Evolutionary conservation across 805 yeast genomes (phyloP), one percentile per base, ranked within the genome.

Genomic region (Hanseniaspora pseudoguilliermondii): DNA sequence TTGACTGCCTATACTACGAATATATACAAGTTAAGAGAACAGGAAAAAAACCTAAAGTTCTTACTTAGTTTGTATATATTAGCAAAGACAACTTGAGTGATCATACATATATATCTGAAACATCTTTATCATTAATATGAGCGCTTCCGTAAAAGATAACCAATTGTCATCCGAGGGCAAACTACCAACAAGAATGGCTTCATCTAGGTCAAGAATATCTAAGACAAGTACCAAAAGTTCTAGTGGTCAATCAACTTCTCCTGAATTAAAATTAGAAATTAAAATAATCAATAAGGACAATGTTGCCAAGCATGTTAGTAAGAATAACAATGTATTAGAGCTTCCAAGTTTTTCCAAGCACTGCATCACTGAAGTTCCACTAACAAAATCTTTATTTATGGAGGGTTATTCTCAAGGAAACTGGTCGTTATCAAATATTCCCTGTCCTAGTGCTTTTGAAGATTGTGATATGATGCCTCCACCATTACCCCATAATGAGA

Each of bases 401-500:
- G 84, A 80, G 59, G 74, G 74, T 1, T 81, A 81, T 62, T 75
- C 74, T 47, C 68, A 74, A 69, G 83, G 82, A 2, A 76, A 74
- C 60, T 74, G 79, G 78, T 79, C 80, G 57, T 63, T 81, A 8
- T 77, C 83, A 0, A 69, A 69, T 20, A 75, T 82, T 2, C 73
- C 75, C 2, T 70, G 80, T 52, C 91, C 91, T 0, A 67, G 75
- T 0, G 77, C 82, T 59, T 72, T 80, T 57, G 63, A 70, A 21
- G 69, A 66, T 7, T 64, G 67, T 5, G 78, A 79, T 2, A 68
- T 79, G 53, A 70, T 83, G 69, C 71, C 73, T 32, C 81, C 90
- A 0, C 91, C 91, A 0, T 79, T 75, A 23, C 71, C 79, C 47
- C 74, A 74, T 60, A 67, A 74, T 47, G 89, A 84, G 61, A 60